These are phyloP conservation scores for Aphanomyces euteiches DNA, from an alignment of 352 stramenopile species.

Conservation along the genomic window DNA sequence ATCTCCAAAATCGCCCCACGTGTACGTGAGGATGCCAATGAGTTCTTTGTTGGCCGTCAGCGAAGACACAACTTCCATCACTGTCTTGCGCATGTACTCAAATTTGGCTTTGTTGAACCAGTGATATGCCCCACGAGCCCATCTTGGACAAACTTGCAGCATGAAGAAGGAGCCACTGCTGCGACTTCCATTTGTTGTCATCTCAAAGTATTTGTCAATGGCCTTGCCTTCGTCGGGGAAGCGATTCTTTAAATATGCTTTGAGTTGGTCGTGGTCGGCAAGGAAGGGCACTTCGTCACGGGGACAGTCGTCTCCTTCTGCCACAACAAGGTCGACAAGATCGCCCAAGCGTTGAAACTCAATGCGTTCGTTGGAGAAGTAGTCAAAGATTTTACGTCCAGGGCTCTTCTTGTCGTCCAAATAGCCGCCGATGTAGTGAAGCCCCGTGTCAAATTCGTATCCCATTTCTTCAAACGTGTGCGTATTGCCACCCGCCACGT, in stretches of 20 bases:
- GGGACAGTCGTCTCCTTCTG: not conserved
- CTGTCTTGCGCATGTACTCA: constrained; percentile 36
- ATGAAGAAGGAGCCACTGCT: constrained; percentile 1
- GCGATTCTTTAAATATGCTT: not conserved
- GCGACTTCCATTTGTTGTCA: not conserved
- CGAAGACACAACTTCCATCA: constrained; percentile 35
- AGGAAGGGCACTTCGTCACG: constrained; percentile 16
- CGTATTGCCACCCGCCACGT: constrained; percentile 40
- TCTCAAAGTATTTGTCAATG: constrained; percentile 31
- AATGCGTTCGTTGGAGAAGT: constrained; percentile 16
- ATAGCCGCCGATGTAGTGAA: constrained; percentile 47
- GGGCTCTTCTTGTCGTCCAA: constrained; percentile 33
- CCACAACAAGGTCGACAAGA: constrained; percentile 10
- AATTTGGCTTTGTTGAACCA: constrained; percentile 30
- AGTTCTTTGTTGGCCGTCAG: constrained; percentile 39
- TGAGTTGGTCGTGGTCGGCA: constrained; percentile 5
- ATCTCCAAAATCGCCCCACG: constrained; percentile 42
- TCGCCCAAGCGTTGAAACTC: constrained; percentile 20
- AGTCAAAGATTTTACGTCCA: constrained; percentile 28
- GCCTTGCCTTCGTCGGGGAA: constrained; percentile 30
- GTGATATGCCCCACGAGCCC: constrained; percentile 31
- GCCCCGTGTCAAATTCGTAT: constrained; percentile 50
- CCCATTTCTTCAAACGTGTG: constrained; percentile 43
- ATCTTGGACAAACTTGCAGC: constrained; percentile 34
- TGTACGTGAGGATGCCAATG: constrained; percentile 34